Percentiles rank a stretch among this genome's conserved stretches.
Evolutionary conservation across 2,329 filamentous ascomycete species (phyloP).

Genomic region (Phaeosphaeria sp.): DNA sequence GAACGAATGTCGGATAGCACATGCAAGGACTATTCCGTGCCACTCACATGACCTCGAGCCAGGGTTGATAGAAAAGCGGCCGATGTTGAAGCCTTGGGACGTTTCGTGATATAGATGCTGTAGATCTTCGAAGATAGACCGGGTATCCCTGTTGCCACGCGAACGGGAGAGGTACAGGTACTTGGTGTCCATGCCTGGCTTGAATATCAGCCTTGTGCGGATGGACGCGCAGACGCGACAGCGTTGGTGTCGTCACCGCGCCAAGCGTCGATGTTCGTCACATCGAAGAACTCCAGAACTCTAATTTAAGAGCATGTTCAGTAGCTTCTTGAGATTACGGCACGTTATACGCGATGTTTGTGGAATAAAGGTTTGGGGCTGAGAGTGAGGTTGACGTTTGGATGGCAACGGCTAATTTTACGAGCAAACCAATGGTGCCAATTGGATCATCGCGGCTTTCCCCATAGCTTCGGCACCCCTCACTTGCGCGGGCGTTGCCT

Average conservation of each 20-base stretch:
- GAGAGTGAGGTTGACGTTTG: no score
- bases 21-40: neutral
- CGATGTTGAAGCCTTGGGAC: neutral
- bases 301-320: neutral
- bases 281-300: no score
- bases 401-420: no score
- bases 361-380: no score
- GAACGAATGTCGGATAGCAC: no score
- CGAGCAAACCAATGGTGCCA: no score
- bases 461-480: constrained; percentile 9
- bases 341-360: no score
- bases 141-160: neutral
- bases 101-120: neutral
- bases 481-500: neutral
- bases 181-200: neutral
- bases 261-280: neutral
- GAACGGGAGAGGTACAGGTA: neutral
- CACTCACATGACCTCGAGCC: neutral
- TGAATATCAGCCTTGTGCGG: neutral
- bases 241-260: neutral
- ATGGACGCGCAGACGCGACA: neutral
- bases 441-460: neutral
- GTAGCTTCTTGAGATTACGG: neutral
- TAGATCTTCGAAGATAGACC: neutral
- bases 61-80: neutral